phyloP scores from a whole-genome alignment of 2,329 filamentous ascomycete species.

The Teratosphaeria nubilosa region DNA sequence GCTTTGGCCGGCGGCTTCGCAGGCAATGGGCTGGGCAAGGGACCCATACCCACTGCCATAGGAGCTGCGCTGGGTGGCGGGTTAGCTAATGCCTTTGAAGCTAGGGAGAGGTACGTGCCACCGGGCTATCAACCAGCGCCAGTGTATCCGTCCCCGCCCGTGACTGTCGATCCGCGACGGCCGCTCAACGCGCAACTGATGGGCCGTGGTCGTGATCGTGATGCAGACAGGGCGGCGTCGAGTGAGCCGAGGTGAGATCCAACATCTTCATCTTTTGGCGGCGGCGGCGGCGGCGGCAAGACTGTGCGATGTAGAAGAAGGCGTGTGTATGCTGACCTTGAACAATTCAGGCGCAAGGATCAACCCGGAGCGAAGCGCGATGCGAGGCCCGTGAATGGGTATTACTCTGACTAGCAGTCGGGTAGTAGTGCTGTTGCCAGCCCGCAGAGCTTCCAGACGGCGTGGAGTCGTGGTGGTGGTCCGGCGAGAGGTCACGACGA shows the following conservation, averaged over 20 bases:
- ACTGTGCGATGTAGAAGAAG: background rate
- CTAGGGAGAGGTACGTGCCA: conserved; percentile 20
- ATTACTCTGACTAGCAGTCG: conserved; percentile 1
- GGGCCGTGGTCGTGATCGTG: background rate
- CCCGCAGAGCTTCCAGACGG: background rate
- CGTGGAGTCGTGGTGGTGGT: background rate
- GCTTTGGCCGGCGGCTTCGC: conserved; percentile 22
- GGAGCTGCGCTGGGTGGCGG: conserved; percentile 20
- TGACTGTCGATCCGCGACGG: conserved; percentile 6
- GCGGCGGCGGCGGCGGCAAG: background rate
- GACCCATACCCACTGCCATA: conserved; percentile 14
- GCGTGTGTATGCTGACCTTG: background rate
- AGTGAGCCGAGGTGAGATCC: conserved; percentile 3
- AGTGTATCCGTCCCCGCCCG: background rate
- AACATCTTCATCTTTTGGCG: conserved; percentile 1
- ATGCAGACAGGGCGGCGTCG: background rate
- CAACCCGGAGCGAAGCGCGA: background rate
- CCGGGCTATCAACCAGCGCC: background rate
- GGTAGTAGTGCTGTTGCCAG: background rate
- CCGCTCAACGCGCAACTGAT: conserved; percentile 3
- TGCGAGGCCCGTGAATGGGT: background rate
- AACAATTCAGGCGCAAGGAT: background rate
- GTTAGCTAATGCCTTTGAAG: conserved; percentile 21
- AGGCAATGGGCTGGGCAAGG: conserved; percentile 19
- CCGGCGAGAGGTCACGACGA: background rate